These are phyloP conservation scores for Mesembryanthemum crystallinum DNA, from an alignment of 148 eudicot species.

Conservation along the genomic window DNA sequence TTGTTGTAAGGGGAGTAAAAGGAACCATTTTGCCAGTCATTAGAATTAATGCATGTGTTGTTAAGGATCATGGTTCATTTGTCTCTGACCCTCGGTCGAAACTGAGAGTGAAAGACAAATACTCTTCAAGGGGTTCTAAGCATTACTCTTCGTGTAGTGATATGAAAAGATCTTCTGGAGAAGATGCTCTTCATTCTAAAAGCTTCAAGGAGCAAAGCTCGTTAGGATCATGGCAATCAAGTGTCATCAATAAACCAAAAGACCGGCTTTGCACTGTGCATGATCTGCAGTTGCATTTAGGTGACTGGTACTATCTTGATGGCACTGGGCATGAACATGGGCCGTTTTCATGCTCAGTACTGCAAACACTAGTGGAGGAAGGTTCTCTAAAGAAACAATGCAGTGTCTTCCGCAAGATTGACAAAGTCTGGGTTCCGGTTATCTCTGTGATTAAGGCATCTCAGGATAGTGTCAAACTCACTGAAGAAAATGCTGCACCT, in stretches of 20 bases:
- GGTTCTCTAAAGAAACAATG: conserved; percentile 58
- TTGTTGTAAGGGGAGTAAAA: conserved; percentile 57
- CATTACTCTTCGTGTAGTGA: conserved; percentile 50
- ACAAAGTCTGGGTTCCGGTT: conserved; percentile 87
- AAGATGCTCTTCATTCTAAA: conserved; percentile 43
- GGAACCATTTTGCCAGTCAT: conserved; percentile 84
- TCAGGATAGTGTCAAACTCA: conserved; percentile 28
- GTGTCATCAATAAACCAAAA: conserved; percentile 48
- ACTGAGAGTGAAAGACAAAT: conserved; percentile 64
- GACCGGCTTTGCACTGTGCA: conserved; percentile 62
- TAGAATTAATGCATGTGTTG: conserved; percentile 92
- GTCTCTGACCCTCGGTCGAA: conserved; percentile 66
- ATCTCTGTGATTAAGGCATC: conserved; percentile 36
- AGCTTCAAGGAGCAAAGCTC: conserved; percentile 39
- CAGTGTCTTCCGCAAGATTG: conserved; percentile 79
- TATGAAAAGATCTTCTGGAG: conserved; percentile 53
- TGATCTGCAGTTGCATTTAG: conserved; percentile 72
- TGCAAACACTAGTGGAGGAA: conserved; percentile 60
- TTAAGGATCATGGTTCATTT: conserved; percentile 78
- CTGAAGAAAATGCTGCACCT: conserved; percentile 30
- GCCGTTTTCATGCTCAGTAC: conserved; percentile 59
- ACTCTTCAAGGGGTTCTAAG: conserved; percentile 52
- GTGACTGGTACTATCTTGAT: conserved; percentile 95
- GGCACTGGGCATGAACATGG: conserved; percentile 93
- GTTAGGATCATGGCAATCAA: conserved; percentile 35